Evolutionary conservation across 345 rosid genomes (phyloP), one percentile per base, ranked within the genome.

Genomic region (Salix arbutifolia): DNA sequence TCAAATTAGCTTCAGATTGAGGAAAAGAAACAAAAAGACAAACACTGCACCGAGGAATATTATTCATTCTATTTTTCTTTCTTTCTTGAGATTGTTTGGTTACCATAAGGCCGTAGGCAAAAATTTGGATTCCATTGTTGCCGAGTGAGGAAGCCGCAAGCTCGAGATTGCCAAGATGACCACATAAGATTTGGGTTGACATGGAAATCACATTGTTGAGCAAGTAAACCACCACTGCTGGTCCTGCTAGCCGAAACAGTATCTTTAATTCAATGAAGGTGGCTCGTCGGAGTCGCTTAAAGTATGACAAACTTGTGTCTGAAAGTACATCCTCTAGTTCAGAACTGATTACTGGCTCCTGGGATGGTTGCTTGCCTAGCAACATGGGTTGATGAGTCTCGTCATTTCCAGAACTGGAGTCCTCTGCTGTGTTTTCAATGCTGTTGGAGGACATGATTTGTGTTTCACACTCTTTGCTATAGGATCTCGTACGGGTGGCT

Each of bases 251-350:
- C 6, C 38, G 9, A 31, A 71, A 65, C 0, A 72, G 76, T 23
- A 35, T 72, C 9, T 65, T 84, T 69, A 89, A 81, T 82, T 91
- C 97, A 8, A 90, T 84, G 80, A 66, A 78, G 11, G 88, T 33
- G 23, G 94, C 97, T 8, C 37, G 40, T 18, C 65, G 50, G 28
- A 87, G 50, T 25, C 96, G 83, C 18, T 73, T 65, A 65, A 73
- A 68, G 75, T 74, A 71, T 1, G 96, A 40, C 31, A 84, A 50
- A 9, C 71, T 67, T 9, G 71, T 66, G 60, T 88, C 87, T 1
- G 84, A 74, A 10, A 91, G 79, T 11, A 84, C 79, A 31, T 77
- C 85, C 84, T 91, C 96, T 28, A 91, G 85, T 66, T 77, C 79
- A 38, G 52, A 14, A 46, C 52, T 46, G 52, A 46, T 46, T 4